phyloP scores from a whole-genome alignment of 768 basidiomycete genomes.

The Lentinula detonsa region DNA sequence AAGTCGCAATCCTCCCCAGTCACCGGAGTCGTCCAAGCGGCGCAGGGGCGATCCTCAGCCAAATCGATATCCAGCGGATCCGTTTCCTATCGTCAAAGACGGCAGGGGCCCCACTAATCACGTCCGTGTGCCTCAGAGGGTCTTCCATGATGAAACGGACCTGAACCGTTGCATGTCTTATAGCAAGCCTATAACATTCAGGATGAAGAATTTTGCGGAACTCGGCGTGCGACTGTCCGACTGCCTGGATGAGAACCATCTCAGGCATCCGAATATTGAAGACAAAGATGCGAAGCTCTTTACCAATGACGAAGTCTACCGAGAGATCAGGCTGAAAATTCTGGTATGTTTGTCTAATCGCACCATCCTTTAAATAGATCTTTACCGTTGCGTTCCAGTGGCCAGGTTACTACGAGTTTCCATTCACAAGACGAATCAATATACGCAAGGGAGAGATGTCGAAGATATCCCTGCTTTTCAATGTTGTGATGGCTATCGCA shows the following conservation, averaged over 20 bases:
- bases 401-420: slow-evolving; percentile 39
- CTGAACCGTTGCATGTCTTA: background rate
- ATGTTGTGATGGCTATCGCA: slow-evolving; percentile 23
- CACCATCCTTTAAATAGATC: background rate
- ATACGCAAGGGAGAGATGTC: slow-evolving; percentile 27
- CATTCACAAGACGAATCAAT: slow-evolving; percentile 29
- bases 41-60: background rate
- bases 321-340: slow-evolving; percentile 20
- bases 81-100: background rate
- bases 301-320: slow-evolving; percentile 8
- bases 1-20: background rate
- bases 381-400: slow-evolving; percentile 23
- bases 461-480: slow-evolving; percentile 22
- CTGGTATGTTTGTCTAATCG: slow-evolving; percentile 11
- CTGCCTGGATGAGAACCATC: background rate
- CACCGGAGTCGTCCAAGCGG: background rate
- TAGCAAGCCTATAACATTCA: slow-evolving; percentile 3
- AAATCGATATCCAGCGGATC: background rate
- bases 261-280: background rate
- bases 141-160: background rate
- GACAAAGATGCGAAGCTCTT: background rate
- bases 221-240: background rate
- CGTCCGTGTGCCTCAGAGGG: background rate
- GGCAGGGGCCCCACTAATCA: background rate
- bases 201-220: background rate